Evolutionary conservation across 257 asterid species (phyloP).

Genomic region (Euphrasia confusa): DNA sequence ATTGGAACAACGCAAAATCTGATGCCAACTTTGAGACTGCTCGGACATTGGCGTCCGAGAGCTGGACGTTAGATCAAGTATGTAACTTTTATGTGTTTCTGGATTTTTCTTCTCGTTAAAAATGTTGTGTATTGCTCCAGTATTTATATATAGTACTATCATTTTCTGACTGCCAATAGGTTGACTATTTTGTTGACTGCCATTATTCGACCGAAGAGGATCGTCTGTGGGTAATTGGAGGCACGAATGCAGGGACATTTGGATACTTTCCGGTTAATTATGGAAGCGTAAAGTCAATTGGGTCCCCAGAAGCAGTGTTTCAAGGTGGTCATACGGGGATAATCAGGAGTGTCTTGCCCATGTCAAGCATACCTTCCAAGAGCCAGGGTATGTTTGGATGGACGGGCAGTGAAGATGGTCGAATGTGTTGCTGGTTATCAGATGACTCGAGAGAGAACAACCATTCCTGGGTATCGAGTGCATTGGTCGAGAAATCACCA

Average conservation of each 20-base stretch:
- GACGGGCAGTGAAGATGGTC: constrained; percentile 97
- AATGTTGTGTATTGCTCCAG: neutral
- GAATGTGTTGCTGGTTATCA: constrained; percentile 79
- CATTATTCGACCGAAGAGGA: constrained; percentile 74
- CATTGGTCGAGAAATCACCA: constrained; percentile 53
- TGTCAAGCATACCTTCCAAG: constrained; percentile 35
- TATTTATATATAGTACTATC: neutral
- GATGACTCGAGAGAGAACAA: constrained; percentile 35
- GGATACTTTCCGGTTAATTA: constrained; percentile 71
- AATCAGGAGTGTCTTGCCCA: constrained; percentile 64
- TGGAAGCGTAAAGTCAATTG: constrained; percentile 33
- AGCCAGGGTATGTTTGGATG: constrained; percentile 63
- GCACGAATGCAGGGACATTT: constrained; percentile 65
- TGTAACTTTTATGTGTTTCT: constrained; percentile 20
- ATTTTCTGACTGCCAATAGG: constrained; percentile 33
- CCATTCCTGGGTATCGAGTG: constrained; percentile 57
- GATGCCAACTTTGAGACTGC: constrained; percentile 75
- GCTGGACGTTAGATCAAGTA: constrained; percentile 70
- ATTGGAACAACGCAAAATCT: constrained; percentile 55
- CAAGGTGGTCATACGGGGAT: constrained; percentile 79
- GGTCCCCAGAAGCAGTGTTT: constrained; percentile 70
- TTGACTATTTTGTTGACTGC: constrained; percentile 84
- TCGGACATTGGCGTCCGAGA: constrained; percentile 69
- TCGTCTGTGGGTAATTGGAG: constrained; percentile 72
- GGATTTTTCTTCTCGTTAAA: neutral